Conservation (phyloP, 202 grass and related monocot species). For the Schoenoplectus tabernaemontani region DNA sequence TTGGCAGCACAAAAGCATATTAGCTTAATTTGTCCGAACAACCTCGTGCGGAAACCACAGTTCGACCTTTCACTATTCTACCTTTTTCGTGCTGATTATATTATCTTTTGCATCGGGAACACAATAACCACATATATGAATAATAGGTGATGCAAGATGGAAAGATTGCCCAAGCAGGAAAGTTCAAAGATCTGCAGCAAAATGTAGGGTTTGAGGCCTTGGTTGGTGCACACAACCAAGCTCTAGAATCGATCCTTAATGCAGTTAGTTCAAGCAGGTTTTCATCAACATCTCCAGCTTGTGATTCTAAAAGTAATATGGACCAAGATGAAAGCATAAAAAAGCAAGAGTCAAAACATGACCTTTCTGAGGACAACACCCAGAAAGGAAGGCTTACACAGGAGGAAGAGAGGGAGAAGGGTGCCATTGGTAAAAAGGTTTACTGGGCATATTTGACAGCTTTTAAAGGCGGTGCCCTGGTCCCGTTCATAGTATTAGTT, state of each 20-base stretch:
- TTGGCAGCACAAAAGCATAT: neutral
- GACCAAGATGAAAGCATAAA: conserved; percentile 55
- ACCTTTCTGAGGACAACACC: conserved; percentile 49
- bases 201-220: conserved; percentile 88
- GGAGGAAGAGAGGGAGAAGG: conserved; percentile 91
- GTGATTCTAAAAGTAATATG: conserved; percentile 29
- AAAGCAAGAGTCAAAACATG: conserved; percentile 75
- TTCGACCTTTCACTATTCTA: no score
- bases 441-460: conserved; percentile 87
- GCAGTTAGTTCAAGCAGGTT: conserved; percentile 81
- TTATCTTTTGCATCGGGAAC: conserved; percentile 10
- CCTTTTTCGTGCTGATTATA: no score
- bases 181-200: conserved; percentile 75
- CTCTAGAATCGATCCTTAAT: conserved; percentile 77
- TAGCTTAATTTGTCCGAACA: neutral
- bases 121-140: conserved; percentile 17
- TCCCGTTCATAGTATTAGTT: conserved; percentile 55
- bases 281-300: conserved; percentile 15
- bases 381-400: conserved; percentile 78
- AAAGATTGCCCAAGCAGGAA: conserved; percentile 70
- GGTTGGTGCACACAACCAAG: conserved; percentile 87
- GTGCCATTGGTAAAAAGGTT: conserved; percentile 73
- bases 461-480: conserved; percentile 60
- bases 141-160: conserved; percentile 95
- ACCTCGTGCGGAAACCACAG: no score